Conservation (phyloP, 2,329 filamentous ascomycete genomes). For the Ceratocystis lukuohia region DNA sequence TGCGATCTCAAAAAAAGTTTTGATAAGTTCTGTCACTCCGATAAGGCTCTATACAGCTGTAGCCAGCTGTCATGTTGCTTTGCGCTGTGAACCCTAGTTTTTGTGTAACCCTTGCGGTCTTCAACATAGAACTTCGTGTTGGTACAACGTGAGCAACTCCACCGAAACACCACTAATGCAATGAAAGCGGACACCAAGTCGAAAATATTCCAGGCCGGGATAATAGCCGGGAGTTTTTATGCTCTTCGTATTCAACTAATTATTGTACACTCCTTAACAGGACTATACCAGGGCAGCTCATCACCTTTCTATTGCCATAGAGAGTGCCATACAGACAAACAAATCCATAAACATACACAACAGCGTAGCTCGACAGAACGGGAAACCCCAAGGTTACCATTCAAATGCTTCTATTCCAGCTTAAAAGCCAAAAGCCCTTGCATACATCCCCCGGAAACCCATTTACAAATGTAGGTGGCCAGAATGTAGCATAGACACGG, state of each 20-base stretch:
- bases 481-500: not conserved
- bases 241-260: not conserved
- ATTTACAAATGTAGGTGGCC: not conserved
- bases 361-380: not conserved
- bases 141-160: not conserved
- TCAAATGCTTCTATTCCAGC: not conserved
- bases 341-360: not conserved
- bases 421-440: conserved; percentile 1
- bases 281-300: no score
- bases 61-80: not conserved
- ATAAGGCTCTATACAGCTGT: not conserved
- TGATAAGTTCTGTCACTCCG: conserved; percentile 1
- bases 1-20: conserved; percentile 8
- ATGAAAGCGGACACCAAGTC: no score
- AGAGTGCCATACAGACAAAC: not conserved
- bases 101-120: not conserved
- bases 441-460: not conserved
- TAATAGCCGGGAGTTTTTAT: no score
- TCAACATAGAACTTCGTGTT: not conserved
- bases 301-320: no score
- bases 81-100: not conserved
- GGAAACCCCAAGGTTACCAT: not conserved
- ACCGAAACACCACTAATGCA: no score
- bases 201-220: no score
- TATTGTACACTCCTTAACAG: not conserved